Evolutionary conservation across 192 early-diverging fungal species (phyloP).

Genomic region (Linnemannia zychae): DNA sequence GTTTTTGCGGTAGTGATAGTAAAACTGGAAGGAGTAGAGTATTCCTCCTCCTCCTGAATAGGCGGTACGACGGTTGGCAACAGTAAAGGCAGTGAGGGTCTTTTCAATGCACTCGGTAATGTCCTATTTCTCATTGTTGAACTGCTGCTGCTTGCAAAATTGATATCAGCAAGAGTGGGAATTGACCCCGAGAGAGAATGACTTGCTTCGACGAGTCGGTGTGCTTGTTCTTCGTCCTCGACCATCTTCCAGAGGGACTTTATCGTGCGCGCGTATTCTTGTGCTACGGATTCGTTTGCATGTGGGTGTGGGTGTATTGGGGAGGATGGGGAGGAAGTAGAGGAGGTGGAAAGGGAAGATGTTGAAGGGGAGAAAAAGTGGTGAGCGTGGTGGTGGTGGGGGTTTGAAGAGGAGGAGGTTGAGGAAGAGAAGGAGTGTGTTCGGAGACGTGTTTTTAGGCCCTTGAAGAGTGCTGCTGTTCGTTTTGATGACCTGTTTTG

Average conservation of each 20-base stretch:
- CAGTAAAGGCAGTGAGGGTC: background rate
- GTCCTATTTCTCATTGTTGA: background rate
- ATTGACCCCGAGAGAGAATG: background rate
- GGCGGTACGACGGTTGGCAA: background rate
- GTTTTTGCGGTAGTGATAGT: background rate
- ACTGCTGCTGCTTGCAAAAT: background rate
- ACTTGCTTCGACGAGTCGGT: conserved; percentile 34
- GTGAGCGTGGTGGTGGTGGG: background rate
- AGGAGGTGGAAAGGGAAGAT: background rate
- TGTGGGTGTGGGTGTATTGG: no score
- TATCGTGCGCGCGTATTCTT: conserved; percentile 50
- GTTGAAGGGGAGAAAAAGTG: background rate
- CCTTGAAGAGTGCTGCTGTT: background rate
- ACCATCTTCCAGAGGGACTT: conserved; percentile 51
- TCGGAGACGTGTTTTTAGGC: background rate
- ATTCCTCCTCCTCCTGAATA: background rate
- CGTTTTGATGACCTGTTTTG: background rate
- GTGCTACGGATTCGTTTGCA: conserved; percentile 13
- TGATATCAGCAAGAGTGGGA: background rate
- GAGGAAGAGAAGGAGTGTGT: background rate
- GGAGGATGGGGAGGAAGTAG: background rate
- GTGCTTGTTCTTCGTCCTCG: conserved; percentile 41
- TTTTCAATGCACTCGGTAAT: background rate
- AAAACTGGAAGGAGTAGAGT: no score
- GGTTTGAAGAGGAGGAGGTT: background rate